Conservation (phyloP, 176 grass and related monocot genomes). For the Miscanthus lutarioriparius region DNA sequence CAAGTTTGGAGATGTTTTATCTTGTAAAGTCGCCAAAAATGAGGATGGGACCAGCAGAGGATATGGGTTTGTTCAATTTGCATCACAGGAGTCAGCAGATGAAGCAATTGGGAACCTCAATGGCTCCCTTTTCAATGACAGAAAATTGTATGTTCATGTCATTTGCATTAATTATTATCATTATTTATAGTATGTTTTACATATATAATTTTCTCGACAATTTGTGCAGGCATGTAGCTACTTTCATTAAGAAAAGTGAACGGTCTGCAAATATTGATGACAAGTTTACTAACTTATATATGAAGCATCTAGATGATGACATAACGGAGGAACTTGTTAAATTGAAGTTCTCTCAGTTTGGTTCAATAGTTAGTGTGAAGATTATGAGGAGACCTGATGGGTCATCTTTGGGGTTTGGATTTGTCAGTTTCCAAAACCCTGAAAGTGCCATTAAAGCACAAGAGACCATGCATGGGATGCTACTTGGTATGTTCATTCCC, state of each 20-base stretch:
- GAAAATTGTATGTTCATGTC: conserved; percentile 49
- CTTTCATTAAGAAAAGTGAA: conserved; percentile 76
- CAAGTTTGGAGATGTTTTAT: conserved; percentile 71
- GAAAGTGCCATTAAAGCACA: conserved; percentile 71
- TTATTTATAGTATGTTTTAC: background rate
- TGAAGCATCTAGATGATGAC: conserved; percentile 86
- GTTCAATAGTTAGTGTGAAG: conserved; percentile 56
- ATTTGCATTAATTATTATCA: background rate
- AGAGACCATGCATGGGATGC: conserved; percentile 71
- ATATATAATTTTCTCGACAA: background rate
- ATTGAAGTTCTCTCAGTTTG: conserved; percentile 73
- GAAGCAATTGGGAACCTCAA: conserved; percentile 65
- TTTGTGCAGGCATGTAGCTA: conserved; percentile 57
- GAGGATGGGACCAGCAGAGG: conserved; percentile 58
- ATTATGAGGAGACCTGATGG: conserved; percentile 66
- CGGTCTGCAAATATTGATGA: conserved; percentile 42
- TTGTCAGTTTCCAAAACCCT: conserved; percentile 68
- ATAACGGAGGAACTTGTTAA: conserved; percentile 78
- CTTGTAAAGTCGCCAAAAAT: conserved; percentile 76
- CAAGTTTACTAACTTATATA: conserved; percentile 81
- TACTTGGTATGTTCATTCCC: conserved; percentile 49
- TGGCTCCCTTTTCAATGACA: conserved; percentile 44
- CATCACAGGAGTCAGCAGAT: conserved; percentile 50
- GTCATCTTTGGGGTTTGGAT: conserved; percentile 79
- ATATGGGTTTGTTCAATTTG: conserved; percentile 85